Evolutionary conservation across 169 alveolate genomes (phyloP).

Genomic region (Eimeria praecox): DNA sequence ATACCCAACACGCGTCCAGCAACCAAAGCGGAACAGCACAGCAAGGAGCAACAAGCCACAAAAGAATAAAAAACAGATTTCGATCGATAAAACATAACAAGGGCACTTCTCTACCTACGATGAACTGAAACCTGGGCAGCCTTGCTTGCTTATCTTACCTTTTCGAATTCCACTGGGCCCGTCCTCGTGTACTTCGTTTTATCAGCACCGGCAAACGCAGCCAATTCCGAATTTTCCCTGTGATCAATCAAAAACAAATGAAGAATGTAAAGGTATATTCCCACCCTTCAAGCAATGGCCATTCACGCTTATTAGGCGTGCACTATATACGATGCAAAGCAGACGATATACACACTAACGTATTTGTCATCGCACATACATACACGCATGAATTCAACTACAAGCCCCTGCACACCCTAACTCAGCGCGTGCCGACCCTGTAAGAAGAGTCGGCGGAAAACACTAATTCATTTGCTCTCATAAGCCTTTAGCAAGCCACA

Average conservation of each 20-base stretch:
- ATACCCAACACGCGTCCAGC: too few species aligned
- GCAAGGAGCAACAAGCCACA: too few species aligned
- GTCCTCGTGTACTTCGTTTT: conserved; percentile 84
- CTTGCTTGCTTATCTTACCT: conserved; percentile 53
- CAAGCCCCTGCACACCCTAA: too few species aligned
- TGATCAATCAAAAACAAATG: conserved; percentile 66
- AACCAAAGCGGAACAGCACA: too few species aligned
- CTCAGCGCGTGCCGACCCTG: too few species aligned
- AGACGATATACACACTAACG: too few species aligned
- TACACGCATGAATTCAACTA: too few species aligned
- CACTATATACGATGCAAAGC: too few species aligned
- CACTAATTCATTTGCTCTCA: too few species aligned
- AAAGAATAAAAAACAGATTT: neutral
- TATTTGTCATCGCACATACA: too few species aligned
- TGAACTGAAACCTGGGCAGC: neutral
- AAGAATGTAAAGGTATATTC: neutral
- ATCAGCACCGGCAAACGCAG: conserved; percentile 90
- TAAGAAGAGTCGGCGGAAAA: too few species aligned
- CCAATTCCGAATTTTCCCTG: conserved; percentile 86
- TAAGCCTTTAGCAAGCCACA: neutral
- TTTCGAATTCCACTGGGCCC: conserved; percentile 93
- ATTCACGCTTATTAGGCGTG: neutral
- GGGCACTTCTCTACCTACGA: neutral
- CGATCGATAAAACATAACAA: neutral
- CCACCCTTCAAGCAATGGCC: neutral